Percentiles rank a stretch among this genome's conserved stretches.
Conservation (phyloP, 257 asterid species). For the Orobanche coerulescens region DNA sequence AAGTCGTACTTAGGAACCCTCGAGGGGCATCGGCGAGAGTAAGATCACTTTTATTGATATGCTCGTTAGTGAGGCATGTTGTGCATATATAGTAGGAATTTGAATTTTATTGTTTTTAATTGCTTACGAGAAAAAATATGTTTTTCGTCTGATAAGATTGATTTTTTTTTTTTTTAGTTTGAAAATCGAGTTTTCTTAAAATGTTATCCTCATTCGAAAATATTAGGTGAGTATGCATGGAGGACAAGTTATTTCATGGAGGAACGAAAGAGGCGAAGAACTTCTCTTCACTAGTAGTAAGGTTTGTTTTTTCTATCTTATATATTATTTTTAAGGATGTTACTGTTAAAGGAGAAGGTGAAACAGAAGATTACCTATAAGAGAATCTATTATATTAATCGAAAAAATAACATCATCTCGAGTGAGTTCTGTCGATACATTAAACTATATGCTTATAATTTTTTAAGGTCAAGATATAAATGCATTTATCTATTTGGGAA, state of each 20-base stretch:
- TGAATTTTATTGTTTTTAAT: constrained; percentile 6
- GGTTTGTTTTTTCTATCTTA: constrained; percentile 43
- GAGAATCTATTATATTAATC: not conserved
- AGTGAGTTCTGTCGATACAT: not conserved
- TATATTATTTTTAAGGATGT: not conserved
- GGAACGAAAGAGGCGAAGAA: constrained; percentile 86
- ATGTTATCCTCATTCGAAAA: constrained; percentile 4
- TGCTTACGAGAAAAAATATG: not conserved
- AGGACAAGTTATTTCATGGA: constrained; percentile 90
- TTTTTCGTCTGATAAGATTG: not conserved
- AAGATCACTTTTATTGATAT: constrained; percentile 27
- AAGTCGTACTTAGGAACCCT: constrained; percentile 69
- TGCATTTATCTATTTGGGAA: not conserved
- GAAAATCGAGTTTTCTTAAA: constrained; percentile 1
- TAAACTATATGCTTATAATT: not conserved
- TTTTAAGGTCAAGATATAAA: not conserved
- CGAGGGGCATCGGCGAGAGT: constrained; percentile 86
- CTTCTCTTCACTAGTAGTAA: constrained; percentile 81
- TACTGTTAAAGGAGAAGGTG: not conserved
- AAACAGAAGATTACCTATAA: not conserved
- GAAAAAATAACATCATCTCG: not conserved
- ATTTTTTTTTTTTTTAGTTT: constrained; percentile 19
- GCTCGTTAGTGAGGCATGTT: constrained; percentile 5
- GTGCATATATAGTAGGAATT: not conserved
- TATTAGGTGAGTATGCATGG: constrained; percentile 82